Percentiles rank a stretch among this genome's conserved stretches.
Conservation (phyloP, 768 basidiomycete species). For the Boletus patriciae region DNA sequence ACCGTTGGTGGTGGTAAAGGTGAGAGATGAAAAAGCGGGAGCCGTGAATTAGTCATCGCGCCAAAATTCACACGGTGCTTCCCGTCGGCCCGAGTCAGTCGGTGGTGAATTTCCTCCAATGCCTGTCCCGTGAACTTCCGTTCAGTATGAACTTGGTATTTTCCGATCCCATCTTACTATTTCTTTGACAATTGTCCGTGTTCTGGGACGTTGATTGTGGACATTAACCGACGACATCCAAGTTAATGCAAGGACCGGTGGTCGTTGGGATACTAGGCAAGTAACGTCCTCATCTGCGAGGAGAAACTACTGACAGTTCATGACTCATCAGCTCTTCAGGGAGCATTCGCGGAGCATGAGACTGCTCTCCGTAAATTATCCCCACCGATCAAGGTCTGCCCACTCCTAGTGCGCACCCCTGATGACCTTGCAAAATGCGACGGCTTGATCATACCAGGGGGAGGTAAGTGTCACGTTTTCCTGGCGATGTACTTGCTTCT, state of each 20-base stretch:
- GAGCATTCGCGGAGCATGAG: conserved; percentile 90
- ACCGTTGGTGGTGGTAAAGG: conserved; percentile 36
- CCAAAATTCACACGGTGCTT: conserved; percentile 24
- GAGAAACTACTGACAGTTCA: neutral
- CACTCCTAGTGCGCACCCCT: conserved; percentile 65
- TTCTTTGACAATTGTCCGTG: neutral
- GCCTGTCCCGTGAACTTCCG: neutral
- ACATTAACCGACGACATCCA: neutral
- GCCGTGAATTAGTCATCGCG: conserved; percentile 28
- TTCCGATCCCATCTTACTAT: neutral
- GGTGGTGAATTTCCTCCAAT: neutral
- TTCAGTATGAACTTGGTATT: conserved; percentile 1
- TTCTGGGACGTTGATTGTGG: neutral
- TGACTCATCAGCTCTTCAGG: conserved; percentile 81
- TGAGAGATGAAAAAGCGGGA: conserved; percentile 31
- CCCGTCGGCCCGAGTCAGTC: conserved; percentile 19
- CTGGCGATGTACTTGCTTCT: neutral
- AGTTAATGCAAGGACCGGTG: conserved; percentile 14
- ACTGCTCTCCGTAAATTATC: conserved; percentile 60
- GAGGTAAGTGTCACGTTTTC: conserved; percentile 48
- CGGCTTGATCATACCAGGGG: conserved; percentile 91
- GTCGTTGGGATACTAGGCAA: conserved; percentile 56
- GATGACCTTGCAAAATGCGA: conserved; percentile 77
- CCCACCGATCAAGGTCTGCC: conserved; percentile 43
- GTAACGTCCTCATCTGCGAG: conserved; percentile 5